phyloP scores from a whole-genome alignment of 2,329 filamentous ascomycete species.

The Aureobasidium musti region DNA sequence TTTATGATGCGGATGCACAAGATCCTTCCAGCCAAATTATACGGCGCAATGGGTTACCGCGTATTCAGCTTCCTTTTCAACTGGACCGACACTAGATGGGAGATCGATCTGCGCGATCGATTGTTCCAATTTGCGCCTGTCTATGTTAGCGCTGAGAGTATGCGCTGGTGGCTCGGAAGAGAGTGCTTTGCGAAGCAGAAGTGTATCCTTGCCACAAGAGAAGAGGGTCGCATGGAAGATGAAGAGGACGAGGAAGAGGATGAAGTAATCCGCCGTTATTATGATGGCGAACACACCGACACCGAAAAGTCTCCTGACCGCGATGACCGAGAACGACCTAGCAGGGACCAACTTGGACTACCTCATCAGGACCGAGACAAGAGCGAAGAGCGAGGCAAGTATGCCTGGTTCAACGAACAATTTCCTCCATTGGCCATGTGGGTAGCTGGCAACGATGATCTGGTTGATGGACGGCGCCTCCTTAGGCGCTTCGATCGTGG shows the following conservation, averaged over 20 bases:
- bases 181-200: slow-evolving; percentile 84
- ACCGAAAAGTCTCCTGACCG: slow-evolving; percentile 23
- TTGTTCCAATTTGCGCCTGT: slow-evolving; percentile 93
- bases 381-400: slow-evolving; percentile 43
- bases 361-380: slow-evolving; percentile 36
- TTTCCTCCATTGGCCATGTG: slow-evolving; percentile 85
- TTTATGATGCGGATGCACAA: slow-evolving; percentile 86
- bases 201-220: slow-evolving; percentile 80
- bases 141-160: slow-evolving; percentile 84
- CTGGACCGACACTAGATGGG: slow-evolving; percentile 86
- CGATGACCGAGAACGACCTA: not conserved
- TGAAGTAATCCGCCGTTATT: slow-evolving; percentile 44
- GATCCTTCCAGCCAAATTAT: slow-evolving; percentile 65
- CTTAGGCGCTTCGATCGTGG: slow-evolving; percentile 73
- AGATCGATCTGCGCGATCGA: slow-evolving; percentile 72
- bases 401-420: slow-evolving; percentile 78
- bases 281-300: slow-evolving; percentile 33
- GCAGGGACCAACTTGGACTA: not conserved
- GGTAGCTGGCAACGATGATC: slow-evolving; percentile 78
- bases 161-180: slow-evolving; percentile 92
- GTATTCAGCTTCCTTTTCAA: slow-evolving; percentile 89
- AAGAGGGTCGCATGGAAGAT: slow-evolving; percentile 66
- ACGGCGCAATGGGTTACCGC: slow-evolving; percentile 80
- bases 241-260: slow-evolving; percentile 50
- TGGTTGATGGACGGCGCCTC: slow-evolving; percentile 79